Percentiles rank a stretch among this genome's conserved stretches.
Evolutionary conservation across 2,329 filamentous ascomycete species (phyloP).

Genomic region (Colletotrichum chlorophyti): DNA sequence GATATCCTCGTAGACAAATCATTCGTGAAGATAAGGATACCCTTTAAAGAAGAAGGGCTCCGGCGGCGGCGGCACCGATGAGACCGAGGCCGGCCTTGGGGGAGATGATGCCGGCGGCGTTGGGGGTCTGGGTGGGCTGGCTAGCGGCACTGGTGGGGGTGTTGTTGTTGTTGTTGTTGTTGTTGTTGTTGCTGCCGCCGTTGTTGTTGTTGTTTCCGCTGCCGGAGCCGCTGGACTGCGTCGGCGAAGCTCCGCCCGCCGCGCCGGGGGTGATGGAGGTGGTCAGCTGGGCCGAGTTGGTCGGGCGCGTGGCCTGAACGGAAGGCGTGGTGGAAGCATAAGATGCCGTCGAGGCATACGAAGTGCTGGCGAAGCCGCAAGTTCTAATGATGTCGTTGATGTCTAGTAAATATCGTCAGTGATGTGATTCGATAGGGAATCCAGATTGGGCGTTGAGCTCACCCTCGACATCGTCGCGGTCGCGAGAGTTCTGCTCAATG

Average conservation of each 20-base stretch:
- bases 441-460: not conserved
- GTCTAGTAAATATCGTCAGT: constrained; percentile 4
- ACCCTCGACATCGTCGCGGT: constrained; percentile 31
- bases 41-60: constrained; percentile 21
- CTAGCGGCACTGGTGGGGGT: not conserved
- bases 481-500: constrained; percentile 28
- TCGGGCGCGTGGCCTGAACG: constrained; percentile 26
- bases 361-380: constrained; percentile 31
- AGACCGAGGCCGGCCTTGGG: constrained; percentile 18
- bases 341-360: constrained; percentile 23
- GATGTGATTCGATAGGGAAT: not conserved
- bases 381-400: constrained; percentile 31
- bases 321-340: constrained; percentile 21
- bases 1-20: not conserved
- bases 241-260: constrained; percentile 15
- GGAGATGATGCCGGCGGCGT: constrained; percentile 19
- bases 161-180: constrained; percentile 3
- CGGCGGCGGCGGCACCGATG: constrained; percentile 21
- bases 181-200: constrained; percentile 9
- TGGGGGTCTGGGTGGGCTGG: constrained; percentile 9
- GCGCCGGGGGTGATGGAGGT: constrained; percentile 27
- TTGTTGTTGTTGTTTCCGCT: not conserved
- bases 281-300: constrained; percentile 27
- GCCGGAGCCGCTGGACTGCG: constrained; percentile 2
- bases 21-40: not conserved